Evolutionary conservation across 2,329 filamentous ascomycete species (phyloP).

Genomic region (Venturiaceae sp.): DNA sequence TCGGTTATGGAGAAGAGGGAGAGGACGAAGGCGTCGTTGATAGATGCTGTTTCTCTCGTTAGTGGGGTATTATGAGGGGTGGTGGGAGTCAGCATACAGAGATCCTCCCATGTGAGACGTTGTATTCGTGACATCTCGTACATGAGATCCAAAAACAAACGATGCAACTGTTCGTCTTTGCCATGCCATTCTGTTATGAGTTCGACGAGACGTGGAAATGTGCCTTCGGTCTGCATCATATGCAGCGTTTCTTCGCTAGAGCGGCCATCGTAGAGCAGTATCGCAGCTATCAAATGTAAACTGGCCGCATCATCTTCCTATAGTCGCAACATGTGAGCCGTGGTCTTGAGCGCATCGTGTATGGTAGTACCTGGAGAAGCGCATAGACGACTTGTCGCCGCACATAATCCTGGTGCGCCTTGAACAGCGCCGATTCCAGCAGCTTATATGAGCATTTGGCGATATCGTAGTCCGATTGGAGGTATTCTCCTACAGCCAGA

Average conservation of each 20-base stretch:
- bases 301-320: conserved; percentile 76
- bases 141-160: conserved; percentile 73
- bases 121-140: conserved; percentile 97
- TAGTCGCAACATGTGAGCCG: conserved; percentile 2
- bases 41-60: conserved; percentile 31
- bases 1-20: conserved; percentile 85
- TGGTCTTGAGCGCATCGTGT: neutral
- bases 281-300: conserved; percentile 73
- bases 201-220: conserved; percentile 74
- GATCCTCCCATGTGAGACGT: conserved; percentile 63
- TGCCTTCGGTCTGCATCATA: conserved; percentile 78
- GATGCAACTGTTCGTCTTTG: conserved; percentile 46
- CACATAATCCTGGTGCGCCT: conserved; percentile 70
- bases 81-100: conserved; percentile 46
- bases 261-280: conserved; percentile 81
- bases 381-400: conserved; percentile 88
- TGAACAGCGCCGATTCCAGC: conserved; percentile 65
- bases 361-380: conserved; percentile 52
- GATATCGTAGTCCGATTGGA: conserved; percentile 69
- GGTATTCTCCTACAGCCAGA: conserved; percentile 49
- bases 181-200: conserved; percentile 50
- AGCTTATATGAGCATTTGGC: conserved; percentile 72
- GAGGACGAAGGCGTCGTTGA: conserved; percentile 70
- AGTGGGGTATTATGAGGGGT: neutral
- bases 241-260: conserved; percentile 69